phyloP scores from a whole-genome alignment of 805 yeast genomes.

The Starmera pachycereana region DNA sequence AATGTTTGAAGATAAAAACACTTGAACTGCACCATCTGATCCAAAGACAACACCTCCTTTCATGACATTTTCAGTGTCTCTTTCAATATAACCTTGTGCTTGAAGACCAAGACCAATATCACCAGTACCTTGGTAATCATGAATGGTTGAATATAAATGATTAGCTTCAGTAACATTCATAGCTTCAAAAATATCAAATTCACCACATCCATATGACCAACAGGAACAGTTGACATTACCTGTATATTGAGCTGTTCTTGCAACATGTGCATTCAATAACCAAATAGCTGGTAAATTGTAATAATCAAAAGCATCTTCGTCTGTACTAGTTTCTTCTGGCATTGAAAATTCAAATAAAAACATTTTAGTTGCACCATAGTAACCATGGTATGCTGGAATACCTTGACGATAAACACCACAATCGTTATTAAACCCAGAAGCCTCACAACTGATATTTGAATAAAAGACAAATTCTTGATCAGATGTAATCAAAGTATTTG shows the following conservation, averaged over 20 bases:
- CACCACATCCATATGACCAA: constrained; percentile 75
- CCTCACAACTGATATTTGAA: constrained; percentile 47
- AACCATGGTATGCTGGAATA: constrained; percentile 69
- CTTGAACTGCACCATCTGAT: constrained; percentile 47
- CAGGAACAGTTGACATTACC: constrained; percentile 54
- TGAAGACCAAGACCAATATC: constrained; percentile 52
- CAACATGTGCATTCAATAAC: constrained; percentile 63
- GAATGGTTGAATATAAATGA: constrained; percentile 57
- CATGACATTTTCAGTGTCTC: constrained; percentile 44
- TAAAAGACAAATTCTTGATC: constrained; percentile 51
- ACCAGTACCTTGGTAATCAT: constrained; percentile 66
- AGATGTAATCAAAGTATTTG: constrained; percentile 40
- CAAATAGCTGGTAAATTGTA: constrained; percentile 71
- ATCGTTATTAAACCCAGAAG: constrained; percentile 41
- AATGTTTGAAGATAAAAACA: constrained; percentile 48
- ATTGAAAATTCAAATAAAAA: constrained; percentile 60
- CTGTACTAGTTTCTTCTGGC: constrained; percentile 42
- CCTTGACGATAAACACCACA: constrained; percentile 74
- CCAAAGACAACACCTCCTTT: constrained; percentile 66
- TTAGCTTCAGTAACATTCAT: constrained; percentile 49
- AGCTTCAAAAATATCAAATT: constrained; percentile 67
- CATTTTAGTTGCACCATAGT: constrained; percentile 55
- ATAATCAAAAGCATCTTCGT: constrained; percentile 16
- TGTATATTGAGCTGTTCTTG: constrained; percentile 68
- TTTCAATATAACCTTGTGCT: constrained; percentile 42